Evolutionary conservation across 768 basidiomycete species (phyloP), one percentile per base, ranked within the genome.

Genomic region (Termitomyces sp.): DNA sequence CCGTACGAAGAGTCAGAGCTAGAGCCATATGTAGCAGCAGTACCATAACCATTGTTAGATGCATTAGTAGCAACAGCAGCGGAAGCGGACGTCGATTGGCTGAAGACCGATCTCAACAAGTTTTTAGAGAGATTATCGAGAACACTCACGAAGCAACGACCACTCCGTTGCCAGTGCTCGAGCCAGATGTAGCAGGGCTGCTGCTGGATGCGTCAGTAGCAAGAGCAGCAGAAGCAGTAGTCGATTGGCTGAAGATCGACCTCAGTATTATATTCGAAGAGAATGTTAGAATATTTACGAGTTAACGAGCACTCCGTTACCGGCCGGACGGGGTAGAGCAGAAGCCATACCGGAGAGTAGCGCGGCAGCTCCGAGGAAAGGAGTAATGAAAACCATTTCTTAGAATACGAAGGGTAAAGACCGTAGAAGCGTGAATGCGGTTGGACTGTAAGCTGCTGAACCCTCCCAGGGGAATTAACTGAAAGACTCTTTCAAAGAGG

Each of bases 401-500:
- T 65, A 71, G 63, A 68, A 69, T 69, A 68, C 72, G 25, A 53
- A 53, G 23, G 11, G 34, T 31, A 45, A 72, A 65, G 70, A 80
- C 75, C 75, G 81, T 80, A 65, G 73, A 78, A 71, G 76, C 74
- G 25, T 74, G 64, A 68, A 54, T 66, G 73, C 73, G 67, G 74
- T 73, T 71, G 69, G 71, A 73, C 73, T 52, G 68, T 69, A 73
- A 73, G 68, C 70, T 75, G 69, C 70, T 25, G 66, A 68, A 74
- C 75, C 82, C 85, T 84, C 82, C 80, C 83, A 73, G 83, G 80
- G 83, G 85, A 80, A 76, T 66, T 74, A 74, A 72, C 69, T 75
- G 71, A 74, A 67, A 67, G 68, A 74, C 82, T 85, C 86, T 88
- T 72, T 85, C 86, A 81, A 88, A 87, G 85, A 85, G 82, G 76